Base-by-base conservation (phyloP, 2,329 filamentous ascomycete genomes). In the Diaporthe sp. region DNA sequence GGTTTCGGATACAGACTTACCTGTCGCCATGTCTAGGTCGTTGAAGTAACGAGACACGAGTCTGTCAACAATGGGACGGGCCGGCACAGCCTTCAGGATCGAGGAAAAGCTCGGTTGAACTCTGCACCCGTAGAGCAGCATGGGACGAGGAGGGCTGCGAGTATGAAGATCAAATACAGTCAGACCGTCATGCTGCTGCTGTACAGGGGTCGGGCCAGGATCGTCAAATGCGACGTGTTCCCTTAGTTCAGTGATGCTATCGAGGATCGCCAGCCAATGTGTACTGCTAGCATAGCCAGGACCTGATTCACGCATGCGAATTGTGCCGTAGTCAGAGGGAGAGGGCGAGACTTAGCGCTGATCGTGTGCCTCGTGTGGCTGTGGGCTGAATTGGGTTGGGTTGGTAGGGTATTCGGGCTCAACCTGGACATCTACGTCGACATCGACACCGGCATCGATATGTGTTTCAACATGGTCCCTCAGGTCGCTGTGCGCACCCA, bases 251-350 rank as follows among this genome's bases (percentile, higher is more conserved):
- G 83, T 79, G 32, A 86, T 85, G 39, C 80, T 79, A 44, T 86
- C 83, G 4, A 86, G 77, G 2, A 86, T 79, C 19, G 84, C 82
- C 10, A 82, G 80, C 84, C 85, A 86, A 71, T 86, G 85, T 10
- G 78, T 79, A 30, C 81, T 78, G 27, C 79, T 77, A 15, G 85
- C 82, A 44, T 86, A 86, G 39, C 75, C 0, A 77, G 75, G 1
- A 77, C 82, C 58, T 69, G 77, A 19, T 68, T 72, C 25, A 35
- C 78, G 17, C 1, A 79, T 68, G 0, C 77, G 79, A 71, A 85
- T 79, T 58, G 78, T 84, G 0, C 82, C 82, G 27, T 75, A 77
- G 4, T 84, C 81, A 0, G 82, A 79, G 0, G 72, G 73, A 4
- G 30, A 61, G 22, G 74, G 71, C 2, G 47, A 35, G 15, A 71